Percentiles rank a stretch among this genome's conserved stretches.
phyloP scores from a whole-genome alignment of 768 basidiomycete genomes.

The Hericium coralloides region DNA sequence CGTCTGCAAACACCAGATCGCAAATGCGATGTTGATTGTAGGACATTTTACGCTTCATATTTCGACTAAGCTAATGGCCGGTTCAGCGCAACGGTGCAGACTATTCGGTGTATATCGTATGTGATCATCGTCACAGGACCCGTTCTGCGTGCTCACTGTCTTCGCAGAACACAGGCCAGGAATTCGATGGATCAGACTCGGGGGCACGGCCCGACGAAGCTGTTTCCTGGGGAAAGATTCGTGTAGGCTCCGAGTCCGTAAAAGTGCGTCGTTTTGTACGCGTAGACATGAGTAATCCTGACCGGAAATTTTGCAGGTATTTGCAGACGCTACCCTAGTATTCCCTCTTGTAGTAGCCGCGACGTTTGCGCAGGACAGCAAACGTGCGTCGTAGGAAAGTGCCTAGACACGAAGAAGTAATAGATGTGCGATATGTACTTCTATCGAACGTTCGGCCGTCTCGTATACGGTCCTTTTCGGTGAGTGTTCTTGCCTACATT shows the following conservation, averaged over 20 bases:
- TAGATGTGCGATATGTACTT: background rate
- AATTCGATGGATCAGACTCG: slow-evolving; percentile 98
- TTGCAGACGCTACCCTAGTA: slow-evolving; percentile 93
- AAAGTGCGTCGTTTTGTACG: slow-evolving; percentile 40
- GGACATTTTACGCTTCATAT: slow-evolving; percentile 18
- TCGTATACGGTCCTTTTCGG: background rate
- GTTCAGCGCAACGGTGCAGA: slow-evolving; percentile 93
- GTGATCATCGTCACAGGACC: slow-evolving; percentile 17
- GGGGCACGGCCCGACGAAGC: slow-evolving; percentile 97
- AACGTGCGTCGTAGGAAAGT: background rate
- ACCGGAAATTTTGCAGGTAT: slow-evolving; percentile 37
- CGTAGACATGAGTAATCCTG: background rate
- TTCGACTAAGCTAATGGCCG: slow-evolving; percentile 3
- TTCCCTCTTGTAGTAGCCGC: slow-evolving; percentile 94
- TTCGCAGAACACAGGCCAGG: slow-evolving; percentile 89
- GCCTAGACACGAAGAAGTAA: background rate
- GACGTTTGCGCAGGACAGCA: slow-evolving; percentile 61
- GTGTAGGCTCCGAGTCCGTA: slow-evolving; percentile 72
- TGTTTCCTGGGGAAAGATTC: slow-evolving; percentile 97
- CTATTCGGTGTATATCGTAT: slow-evolving; percentile 89
- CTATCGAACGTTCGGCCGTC: background rate
- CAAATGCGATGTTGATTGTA: slow-evolving; percentile 99
- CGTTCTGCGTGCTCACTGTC: background rate
- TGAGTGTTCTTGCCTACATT: too few relatives aligned
- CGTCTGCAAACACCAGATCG: slow-evolving; percentile 98